A percentile compares a stretch with the other conserved stretches of the same genome.
phyloP scores from a whole-genome alignment of 352 stramenopile species.

The Globisporangium spiculum region DNA sequence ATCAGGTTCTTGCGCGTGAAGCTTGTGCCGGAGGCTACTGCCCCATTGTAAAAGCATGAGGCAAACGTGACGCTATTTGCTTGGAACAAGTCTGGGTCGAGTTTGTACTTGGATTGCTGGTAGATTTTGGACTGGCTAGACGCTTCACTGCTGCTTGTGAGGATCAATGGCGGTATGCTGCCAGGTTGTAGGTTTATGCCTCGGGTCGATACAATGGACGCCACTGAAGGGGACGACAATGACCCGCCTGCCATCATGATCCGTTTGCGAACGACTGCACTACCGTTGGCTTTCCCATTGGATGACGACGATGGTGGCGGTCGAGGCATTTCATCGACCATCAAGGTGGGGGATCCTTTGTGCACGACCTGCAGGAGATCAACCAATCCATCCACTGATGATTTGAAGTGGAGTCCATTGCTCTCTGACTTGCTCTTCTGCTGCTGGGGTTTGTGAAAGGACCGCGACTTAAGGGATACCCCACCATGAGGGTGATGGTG shows the following conservation, averaged over 20 bases:
- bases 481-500: neutral
- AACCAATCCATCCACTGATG: slow-evolving; percentile 14
- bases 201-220: slow-evolving; percentile 13
- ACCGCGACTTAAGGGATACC: neutral
- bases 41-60: slow-evolving; percentile 24
- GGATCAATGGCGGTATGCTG: slow-evolving; percentile 6
- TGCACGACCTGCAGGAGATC: slow-evolving; percentile 31
- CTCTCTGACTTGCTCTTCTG: slow-evolving; percentile 10
- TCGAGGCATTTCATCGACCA: neutral
- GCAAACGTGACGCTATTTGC: slow-evolving; percentile 27
- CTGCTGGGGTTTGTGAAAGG: slow-evolving; percentile 1
- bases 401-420: neutral
- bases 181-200: neutral
- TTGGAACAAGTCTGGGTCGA: slow-evolving; percentile 44
- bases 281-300: neutral
- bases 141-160: slow-evolving; percentile 11
- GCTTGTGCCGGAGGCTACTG: slow-evolving; percentile 6
- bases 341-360: neutral
- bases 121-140: slow-evolving; percentile 16
- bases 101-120: slow-evolving; percentile 44
- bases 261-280: slow-evolving; percentile 6
- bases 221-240: slow-evolving; percentile 8
- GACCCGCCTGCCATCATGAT: neutral
- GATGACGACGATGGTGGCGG: neutral
- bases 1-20: slow-evolving; percentile 37